Evolutionary conservation across 495 filamentous ascomycete species (phyloP), one percentile per base, ranked within the genome.

Genomic region (Rhizodiscina lignyota): DNA sequence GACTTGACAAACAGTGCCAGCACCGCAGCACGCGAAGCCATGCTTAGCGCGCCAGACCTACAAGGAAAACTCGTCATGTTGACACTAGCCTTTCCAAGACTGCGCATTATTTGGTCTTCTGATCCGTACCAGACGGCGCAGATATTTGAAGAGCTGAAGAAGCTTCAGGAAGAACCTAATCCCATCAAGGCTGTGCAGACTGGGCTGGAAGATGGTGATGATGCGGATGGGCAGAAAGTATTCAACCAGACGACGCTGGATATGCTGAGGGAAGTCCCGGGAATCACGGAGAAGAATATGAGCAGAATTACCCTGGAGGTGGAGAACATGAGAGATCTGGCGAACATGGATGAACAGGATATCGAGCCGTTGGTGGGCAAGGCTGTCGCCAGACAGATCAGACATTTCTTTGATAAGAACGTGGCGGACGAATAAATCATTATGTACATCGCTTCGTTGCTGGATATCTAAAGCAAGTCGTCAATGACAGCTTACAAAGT

Each of bases 111-210:
- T 42, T 97, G 89, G 89, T 87, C 80, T 5, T 81, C 74, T 0
- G 82, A 73, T 13, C 87, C 89, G 0, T 94, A 93, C 51, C 87
- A 97, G 54, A 96, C 91, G 1, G 89, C 89, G 4, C 84, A 94
- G 59, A 96, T 97, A 41, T 96, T 96, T 54, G 75, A 82, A 24
- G 79, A 85, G 45, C 63, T 97, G 17, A 97, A 97, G 61, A 80
- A 82, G 45, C 73, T 79, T 38, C 74, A 81, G 42, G 63, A 76
- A 3, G 89, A 97, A 58, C 91, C 89, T 1, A 83, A 97, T 52
- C 91, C 91, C 11, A 66, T 93, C 17, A 72, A 70, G 2, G 89
- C 91, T 2, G 82, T 92, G 3, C 69, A 79, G 34, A 68, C 83
- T 12, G 89, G 89, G 0, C 59, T 96, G 2, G 80, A 83, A 36